These are phyloP conservation scores for Hymenoscyphus occultus DNA, from an alignment of 2,329 filamentous ascomycete genomes.

Conservation along the genomic window DNA sequence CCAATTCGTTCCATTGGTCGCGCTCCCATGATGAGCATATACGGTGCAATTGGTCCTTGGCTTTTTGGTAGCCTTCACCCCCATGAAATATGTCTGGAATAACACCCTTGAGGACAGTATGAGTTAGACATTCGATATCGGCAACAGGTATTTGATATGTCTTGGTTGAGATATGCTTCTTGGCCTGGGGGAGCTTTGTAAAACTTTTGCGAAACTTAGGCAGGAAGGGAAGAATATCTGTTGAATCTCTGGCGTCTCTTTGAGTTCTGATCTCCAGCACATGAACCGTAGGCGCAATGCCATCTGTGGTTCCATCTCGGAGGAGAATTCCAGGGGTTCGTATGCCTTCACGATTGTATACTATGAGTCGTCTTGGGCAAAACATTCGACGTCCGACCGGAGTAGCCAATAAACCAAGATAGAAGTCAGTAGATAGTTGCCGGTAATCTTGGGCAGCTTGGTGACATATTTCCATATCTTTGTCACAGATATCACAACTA, in stretches of 20 bases:
- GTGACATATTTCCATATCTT: slow-evolving; percentile 76
- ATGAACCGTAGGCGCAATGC: slow-evolving; percentile 65
- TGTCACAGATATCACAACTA: slow-evolving; percentile 76
- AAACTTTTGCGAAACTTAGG: slow-evolving; percentile 67
- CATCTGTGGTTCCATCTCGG: slow-evolving; percentile 68
- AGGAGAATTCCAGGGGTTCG: slow-evolving; percentile 79
- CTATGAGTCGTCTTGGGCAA: slow-evolving; percentile 68
- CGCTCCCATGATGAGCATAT: slow-evolving; percentile 73
- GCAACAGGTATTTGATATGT: slow-evolving; percentile 66
- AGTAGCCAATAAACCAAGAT: slow-evolving; percentile 73
- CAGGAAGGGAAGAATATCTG: slow-evolving; percentile 84
- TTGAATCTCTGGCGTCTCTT: slow-evolving; percentile 68
- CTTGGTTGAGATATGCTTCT: slow-evolving; percentile 66
- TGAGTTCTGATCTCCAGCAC: slow-evolving; percentile 73
- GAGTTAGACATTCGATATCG: slow-evolving; percentile 83
- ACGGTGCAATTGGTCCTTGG: slow-evolving; percentile 65
- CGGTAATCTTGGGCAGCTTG: slow-evolving; percentile 77
- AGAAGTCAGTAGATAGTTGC: slow-evolving; percentile 75
- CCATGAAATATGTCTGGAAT: slow-evolving; percentile 57
- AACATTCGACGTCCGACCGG: slow-evolving; percentile 81
- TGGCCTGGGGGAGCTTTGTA: slow-evolving; percentile 62
- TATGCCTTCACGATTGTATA: slow-evolving; percentile 81
- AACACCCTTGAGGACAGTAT: slow-evolving; percentile 58
- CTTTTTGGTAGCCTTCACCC: slow-evolving; percentile 49
- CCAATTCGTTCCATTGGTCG: slow-evolving; percentile 77